A percentile compares a stretch with the other conserved stretches of the same genome.
These are phyloP conservation scores for Penicillium occitanis DNA, from an alignment of 2,329 filamentous ascomycete species.

Conservation along the genomic window DNA sequence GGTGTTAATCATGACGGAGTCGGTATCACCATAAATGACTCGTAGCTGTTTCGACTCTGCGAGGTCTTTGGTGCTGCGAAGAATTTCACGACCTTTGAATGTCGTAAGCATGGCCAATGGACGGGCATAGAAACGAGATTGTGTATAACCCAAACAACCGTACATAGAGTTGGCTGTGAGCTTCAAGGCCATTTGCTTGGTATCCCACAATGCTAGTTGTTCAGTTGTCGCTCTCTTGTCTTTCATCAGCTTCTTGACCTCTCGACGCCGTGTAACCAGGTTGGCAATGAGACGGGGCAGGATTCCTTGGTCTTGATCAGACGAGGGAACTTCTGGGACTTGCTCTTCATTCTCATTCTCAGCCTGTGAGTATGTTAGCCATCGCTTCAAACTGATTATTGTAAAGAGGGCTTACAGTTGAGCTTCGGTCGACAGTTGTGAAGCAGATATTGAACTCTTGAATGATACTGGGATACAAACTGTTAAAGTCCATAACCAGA, in stretches of 20 bases:
- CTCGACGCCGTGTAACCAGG: constrained; percentile 80
- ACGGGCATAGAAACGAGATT: constrained; percentile 94
- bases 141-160: constrained; percentile 93
- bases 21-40: constrained; percentile 98
- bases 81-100: constrained; percentile 95
- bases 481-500: constrained; percentile 99
- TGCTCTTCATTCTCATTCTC: constrained; percentile 77
- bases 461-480: constrained; percentile 95
- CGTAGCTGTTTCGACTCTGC: constrained; percentile 87
- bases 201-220: constrained; percentile 92
- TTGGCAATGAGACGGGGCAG: constrained; percentile 88
- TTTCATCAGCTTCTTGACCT: constrained; percentile 98
- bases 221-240: constrained; percentile 81
- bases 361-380: constrained; percentile 25
- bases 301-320: constrained; percentile 75
- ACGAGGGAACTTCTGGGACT: constrained; percentile 78
- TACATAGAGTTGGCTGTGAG: constrained; percentile 99
- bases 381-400: constrained; percentile 19
- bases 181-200: constrained; percentile 94
- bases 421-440: constrained; percentile 83
- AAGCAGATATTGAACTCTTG: constrained; percentile 99
- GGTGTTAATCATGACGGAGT: constrained; percentile 99
- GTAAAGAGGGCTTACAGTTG: constrained; percentile 56
- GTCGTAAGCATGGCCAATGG: constrained; percentile 94
- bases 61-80: constrained; percentile 91